Percentiles rank a stretch among this genome's conserved stretches.
These are phyloP conservation scores for Teratosphaeria viscida DNA, from an alignment of 2,329 filamentous ascomycete genomes.

Conservation along the genomic window DNA sequence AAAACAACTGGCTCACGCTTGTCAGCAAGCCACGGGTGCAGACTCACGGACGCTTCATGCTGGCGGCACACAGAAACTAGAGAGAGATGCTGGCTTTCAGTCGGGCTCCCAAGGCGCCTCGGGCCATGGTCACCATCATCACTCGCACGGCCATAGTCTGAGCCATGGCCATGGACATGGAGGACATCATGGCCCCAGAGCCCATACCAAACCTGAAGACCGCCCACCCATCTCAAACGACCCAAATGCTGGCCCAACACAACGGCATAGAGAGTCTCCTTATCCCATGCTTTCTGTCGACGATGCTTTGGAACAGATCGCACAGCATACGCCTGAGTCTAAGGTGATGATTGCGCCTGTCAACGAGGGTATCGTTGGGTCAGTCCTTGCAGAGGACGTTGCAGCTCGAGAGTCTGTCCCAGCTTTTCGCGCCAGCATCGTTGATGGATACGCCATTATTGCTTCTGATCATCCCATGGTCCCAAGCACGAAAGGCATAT, in stretches of 20 bases:
- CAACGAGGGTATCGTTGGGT: slow-evolving; percentile 56
- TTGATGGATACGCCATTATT: slow-evolving; percentile 88
- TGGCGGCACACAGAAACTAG: slow-evolving; percentile 73
- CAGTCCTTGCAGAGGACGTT: slow-evolving; percentile 74
- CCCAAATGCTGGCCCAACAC: slow-evolving; percentile 48
- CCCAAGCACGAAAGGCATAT: slow-evolving; percentile 59
- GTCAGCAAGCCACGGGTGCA: slow-evolving; percentile 71
- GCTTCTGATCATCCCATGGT: slow-evolving; percentile 37
- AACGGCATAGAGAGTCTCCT: slow-evolving; percentile 72
- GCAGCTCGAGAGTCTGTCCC: slow-evolving; percentile 73
- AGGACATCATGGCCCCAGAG: slow-evolving; percentile 41
- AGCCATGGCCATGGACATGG: slow-evolving; percentile 35
- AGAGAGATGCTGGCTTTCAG: slow-evolving; percentile 59
- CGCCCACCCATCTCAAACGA: slow-evolving; percentile 48
- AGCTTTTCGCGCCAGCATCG: slow-evolving; percentile 89
- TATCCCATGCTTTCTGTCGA: slow-evolving; percentile 86
- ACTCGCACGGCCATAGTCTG: slow-evolving; percentile 31
- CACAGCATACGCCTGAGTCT: slow-evolving; percentile 59
- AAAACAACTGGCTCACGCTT: slow-evolving; percentile 91
- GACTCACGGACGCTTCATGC: slow-evolving; percentile 71
- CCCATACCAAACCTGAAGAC: slow-evolving; percentile 59
- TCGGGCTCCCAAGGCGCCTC: slow-evolving; percentile 7
- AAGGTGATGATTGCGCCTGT: slow-evolving; percentile 50
- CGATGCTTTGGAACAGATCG: slow-evolving; percentile 65
- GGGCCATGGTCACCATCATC: slow-evolving; percentile 14